phyloP scores from a whole-genome alignment of 1,284 basidiomycete species.

The Pascua sp. region DNA sequence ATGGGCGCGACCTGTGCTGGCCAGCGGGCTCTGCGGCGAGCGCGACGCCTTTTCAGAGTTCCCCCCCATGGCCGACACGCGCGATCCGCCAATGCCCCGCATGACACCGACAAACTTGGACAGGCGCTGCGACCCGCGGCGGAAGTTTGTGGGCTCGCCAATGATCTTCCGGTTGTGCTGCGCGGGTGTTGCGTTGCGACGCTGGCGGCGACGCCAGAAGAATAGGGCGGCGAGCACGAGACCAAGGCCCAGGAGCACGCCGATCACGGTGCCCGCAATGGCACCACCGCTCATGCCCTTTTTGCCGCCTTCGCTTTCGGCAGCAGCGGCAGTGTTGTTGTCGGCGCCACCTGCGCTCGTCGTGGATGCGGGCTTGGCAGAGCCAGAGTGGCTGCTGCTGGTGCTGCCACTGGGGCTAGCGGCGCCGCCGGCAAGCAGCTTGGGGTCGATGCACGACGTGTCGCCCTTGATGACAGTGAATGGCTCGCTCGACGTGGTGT shows the following conservation, averaged over 20 bases:
- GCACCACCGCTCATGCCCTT: slow-evolving; percentile 30
- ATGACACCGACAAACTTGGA: slow-evolving; percentile 3
- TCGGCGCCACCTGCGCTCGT: background rate
- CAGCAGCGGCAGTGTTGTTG: background rate
- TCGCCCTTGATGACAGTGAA: slow-evolving; percentile 33
- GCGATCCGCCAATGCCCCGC: background rate
- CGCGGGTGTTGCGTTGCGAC: background rate
- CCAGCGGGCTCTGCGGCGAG: background rate
- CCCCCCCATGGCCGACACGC: background rate
- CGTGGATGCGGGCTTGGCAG: no score
- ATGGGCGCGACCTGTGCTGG: background rate
- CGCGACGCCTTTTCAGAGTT: background rate
- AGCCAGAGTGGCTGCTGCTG: no score
- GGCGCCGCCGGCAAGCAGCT: background rate
- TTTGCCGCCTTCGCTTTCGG: background rate
- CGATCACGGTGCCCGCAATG: slow-evolving; percentile 42
- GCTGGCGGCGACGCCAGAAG: slow-evolving; percentile 13
- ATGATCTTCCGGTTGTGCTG: slow-evolving; percentile 5
- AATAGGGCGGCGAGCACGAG: slow-evolving; percentile 23
- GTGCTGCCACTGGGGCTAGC: slow-evolving; percentile 1
- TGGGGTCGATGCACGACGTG: slow-evolving; percentile 26
- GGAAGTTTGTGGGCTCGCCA: slow-evolving; percentile 10
- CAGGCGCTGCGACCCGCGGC: background rate
- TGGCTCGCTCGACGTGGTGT: background rate
- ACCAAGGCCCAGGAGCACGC: slow-evolving; percentile 29